phyloP scores from a whole-genome alignment of 768 basidiomycete genomes.

The Lentinula raphanica region DNA sequence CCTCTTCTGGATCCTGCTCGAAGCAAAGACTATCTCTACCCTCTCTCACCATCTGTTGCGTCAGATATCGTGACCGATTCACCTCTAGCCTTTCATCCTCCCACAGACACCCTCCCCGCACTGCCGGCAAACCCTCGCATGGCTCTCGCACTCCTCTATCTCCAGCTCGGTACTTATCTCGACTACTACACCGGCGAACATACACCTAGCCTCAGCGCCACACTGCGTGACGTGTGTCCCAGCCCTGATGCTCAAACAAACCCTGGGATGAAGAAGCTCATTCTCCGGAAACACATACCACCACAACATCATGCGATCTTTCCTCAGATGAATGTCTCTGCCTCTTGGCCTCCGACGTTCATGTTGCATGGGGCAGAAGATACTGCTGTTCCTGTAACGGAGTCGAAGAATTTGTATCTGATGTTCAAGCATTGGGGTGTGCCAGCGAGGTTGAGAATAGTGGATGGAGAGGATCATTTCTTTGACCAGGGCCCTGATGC shows the following conservation, averaged over 20 bases:
- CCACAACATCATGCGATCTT: slow-evolving; percentile 30
- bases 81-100: neutral
- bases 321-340: slow-evolving; percentile 35
- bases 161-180: slow-evolving; percentile 1
- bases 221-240: neutral
- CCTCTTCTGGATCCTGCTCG: neutral
- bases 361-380: slow-evolving; percentile 46
- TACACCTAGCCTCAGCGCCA: neutral
- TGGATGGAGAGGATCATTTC: slow-evolving; percentile 4
- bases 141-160: neutral
- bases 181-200: slow-evolving; percentile 3
- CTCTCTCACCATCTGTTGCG: neutral
- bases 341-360: slow-evolving; percentile 40
- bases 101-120: neutral
- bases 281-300: slow-evolving; percentile 18
- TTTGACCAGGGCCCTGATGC: neutral
- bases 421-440: slow-evolving; percentile 28
- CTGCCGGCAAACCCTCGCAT: neutral
- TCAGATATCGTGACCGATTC: neutral
- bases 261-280: neutral
- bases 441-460: neutral
- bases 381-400: slow-evolving; percentile 36
- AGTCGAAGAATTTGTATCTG: slow-evolving; percentile 32
- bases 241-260: neutral
- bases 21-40: neutral